Base-by-base conservation (phyloP, 2,329 filamentous ascomycete genomes). In the Knoxdaviesia proteae region DNA sequence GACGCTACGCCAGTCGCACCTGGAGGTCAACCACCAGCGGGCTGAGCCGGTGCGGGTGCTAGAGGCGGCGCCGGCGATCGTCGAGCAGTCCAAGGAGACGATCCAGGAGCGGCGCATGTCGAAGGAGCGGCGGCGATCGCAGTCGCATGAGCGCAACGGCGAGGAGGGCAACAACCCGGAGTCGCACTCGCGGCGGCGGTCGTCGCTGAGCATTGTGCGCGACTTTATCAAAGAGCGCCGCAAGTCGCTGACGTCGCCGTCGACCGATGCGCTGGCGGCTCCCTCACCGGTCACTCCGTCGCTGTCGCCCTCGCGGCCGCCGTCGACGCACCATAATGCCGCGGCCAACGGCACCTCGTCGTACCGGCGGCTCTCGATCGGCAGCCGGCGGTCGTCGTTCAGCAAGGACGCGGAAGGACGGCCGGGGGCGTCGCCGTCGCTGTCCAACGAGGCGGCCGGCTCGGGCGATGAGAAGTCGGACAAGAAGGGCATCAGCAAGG, bases 351-450 rank as follows among this genome's bases (percentile, higher is more conserved):
- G 20, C 4, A 44, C 32, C 7, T 71, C 46, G 60, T 73, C 58
- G 53, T 69, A 61, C 65, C 73, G 56, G 51, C 83, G 64, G 56
- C 67, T 63, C 61, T 90, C 66, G 61, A 82, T 69, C 61, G 80
- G 63, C 59, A 82, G 64, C 54, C 67, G 60, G 40, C 64, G 56
- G 48, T 74, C 72, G 5, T 71, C 69, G 2, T 55, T 66, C 30
- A 67, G 61, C 47, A 62, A 61, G 37, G 68, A 69, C 9, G 49
- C 49, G 38, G 44, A 45, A 29, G 50, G 34, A 9, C 57, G 48
- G 40, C 52, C 48, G 31, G 48, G 42, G 5, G 42, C 45, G 11
- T 66, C 66, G 4, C 63, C 66, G 9, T 59, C 60, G 0, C 56
- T 58, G 29, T 52, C 58, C 11, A 63, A 60, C 1, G 67, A 70